Conservation (phyloP, 345 rosid species). For the Populus deltoides region DNA sequence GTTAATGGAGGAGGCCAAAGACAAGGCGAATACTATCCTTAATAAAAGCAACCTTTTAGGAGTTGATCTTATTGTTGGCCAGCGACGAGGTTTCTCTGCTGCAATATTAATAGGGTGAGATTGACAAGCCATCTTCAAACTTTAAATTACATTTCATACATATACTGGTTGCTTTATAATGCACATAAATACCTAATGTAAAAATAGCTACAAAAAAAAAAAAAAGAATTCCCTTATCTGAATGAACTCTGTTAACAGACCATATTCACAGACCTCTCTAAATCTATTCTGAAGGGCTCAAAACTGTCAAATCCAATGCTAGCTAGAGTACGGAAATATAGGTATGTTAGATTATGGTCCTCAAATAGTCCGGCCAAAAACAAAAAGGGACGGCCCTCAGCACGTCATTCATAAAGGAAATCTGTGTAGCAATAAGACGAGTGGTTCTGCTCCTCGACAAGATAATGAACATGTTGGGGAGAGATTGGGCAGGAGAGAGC, state of each 20-base stretch:
- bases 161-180: not conserved
- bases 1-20: conserved; percentile 36
- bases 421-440: not conserved
- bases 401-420: too few species aligned
- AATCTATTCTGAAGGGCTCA: not conserved
- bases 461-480: not conserved
- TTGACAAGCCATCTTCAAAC: not conserved
- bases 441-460: not conserved
- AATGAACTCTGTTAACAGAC: not conserved
- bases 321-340: not conserved
- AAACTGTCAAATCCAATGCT: not conserved
- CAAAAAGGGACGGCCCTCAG: too few species aligned
- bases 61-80: conserved; percentile 68
- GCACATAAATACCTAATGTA: not conserved
- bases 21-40: conserved; percentile 60
- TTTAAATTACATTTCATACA: not conserved
- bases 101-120: conserved; percentile 70
- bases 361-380: too few species aligned
- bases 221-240: not conserved
- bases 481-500: not conserved
- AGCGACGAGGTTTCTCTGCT: conserved; percentile 58
- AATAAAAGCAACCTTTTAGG: conserved; percentile 42
- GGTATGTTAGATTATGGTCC: too few species aligned
- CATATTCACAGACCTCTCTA: not conserved
- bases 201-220: not conserved